A percentile compares a stretch with the other conserved stretches of the same genome.
phyloP scores from a whole-genome alignment of 192 early-diverging fungal species.

The Gaertneriomyces semiglobifer region DNA sequence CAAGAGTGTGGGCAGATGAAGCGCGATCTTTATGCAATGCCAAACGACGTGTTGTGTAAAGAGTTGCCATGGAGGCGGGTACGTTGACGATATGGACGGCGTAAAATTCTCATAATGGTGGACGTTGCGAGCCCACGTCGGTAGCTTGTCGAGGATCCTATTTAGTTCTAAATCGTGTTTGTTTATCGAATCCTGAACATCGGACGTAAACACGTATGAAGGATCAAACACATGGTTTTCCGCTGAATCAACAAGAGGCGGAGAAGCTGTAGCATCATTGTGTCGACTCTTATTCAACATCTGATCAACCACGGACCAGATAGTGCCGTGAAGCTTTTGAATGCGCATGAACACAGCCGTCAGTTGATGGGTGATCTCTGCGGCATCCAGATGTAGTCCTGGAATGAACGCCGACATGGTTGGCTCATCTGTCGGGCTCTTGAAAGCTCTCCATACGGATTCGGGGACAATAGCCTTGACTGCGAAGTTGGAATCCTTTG shows the following conservation, averaged over 20 bases:
- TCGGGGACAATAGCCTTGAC: constrained; percentile 25
- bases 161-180: background rate
- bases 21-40: constrained; percentile 13
- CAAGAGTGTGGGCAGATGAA: constrained; percentile 13
- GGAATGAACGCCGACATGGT: constrained; percentile 22
- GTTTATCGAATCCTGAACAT: background rate
- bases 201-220: background rate
- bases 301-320: constrained; percentile 11
- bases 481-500: background rate
- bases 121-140: constrained; percentile 16
- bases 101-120: constrained; percentile 17
- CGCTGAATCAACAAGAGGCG: too few species aligned
- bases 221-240: too few species aligned
- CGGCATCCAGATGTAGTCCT: constrained; percentile 21
- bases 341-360: constrained; percentile 18
- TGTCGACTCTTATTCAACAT: too few species aligned
- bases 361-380: constrained; percentile 10
- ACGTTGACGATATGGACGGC: background rate
- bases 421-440: constrained; percentile 3
- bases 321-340: constrained; percentile 9
- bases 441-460: constrained; percentile 11
- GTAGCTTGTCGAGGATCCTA: background rate
- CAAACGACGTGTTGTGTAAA: constrained; percentile 14
- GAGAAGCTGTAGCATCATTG: too few species aligned
- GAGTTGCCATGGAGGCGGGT: constrained; percentile 24